Evolutionary conservation across 192 early-diverging fungal species (phyloP), one percentile per base, ranked within the genome.

Genomic region (Phlyctochytrium bullatum): DNA sequence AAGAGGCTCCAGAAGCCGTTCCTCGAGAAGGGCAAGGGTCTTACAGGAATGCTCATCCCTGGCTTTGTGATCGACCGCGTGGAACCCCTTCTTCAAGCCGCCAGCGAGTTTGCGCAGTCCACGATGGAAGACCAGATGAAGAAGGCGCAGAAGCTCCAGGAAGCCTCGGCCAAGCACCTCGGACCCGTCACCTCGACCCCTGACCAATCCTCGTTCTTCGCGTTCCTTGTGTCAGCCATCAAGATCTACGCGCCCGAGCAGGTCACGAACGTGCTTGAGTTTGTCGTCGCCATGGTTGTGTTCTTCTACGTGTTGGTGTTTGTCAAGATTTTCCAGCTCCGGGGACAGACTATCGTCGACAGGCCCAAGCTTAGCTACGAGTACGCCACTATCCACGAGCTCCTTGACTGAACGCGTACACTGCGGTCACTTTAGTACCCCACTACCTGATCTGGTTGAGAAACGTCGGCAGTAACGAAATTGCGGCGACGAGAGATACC

Each of bases 241-340:
- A 85, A 83, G 66, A 23, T 75, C 23, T 73, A 77, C 36, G 75
- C 80, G 2, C 83, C 83, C 36, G 50, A 61, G 16, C 60, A 74
- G 34, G 68, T 85, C 27, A 67, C 60, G 3, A 65, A 34, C 47
- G 52, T 69, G n/a, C 28, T 79, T 28, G 62, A 85, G 59, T 75
- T 85, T 63, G 34, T 68, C 2, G 52, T 66, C 2, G 80, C 78
- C 30, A 52, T 80, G 72, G 35, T 68, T 10, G 62, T 77, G 17
- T 76, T 72, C 60, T 59, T 80, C 47, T 83, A 78, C 50, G 35
- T 83, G 16, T 34, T 75, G 2, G 59, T 79, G 3, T 10, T 82
- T 23, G 68, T 67, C 28, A 74, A 66, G 36, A 35, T 85, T 17
- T 67, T 80, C 54, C 52, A 69, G 3, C 65, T 85, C 29, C 52